Base-by-base conservation (phyloP, 2,329 filamentous ascomycete genomes). In the Parascedosporium putredinis region DNA sequence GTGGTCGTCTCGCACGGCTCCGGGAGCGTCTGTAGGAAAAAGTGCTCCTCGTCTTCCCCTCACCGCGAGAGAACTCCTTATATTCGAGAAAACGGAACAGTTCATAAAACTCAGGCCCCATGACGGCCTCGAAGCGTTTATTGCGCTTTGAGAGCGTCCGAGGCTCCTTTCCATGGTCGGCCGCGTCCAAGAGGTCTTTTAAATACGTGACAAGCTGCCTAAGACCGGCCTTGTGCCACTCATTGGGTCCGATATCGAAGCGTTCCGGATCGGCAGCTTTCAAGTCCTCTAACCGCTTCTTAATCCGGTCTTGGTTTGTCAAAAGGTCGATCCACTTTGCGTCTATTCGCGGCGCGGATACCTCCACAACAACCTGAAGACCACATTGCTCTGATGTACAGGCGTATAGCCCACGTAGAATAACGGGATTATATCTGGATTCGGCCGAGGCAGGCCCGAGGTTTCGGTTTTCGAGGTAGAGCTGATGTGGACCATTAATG, bases 81-180 rank as follows among this genome's bases (percentile, higher is more conserved):
- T 78, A 79, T 9, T 72, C 74, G 4, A 81, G 62, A 10, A 67
- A 66, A 12, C 61, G 62, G 55, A 79, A 75, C 10, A 80, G 65
- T 20, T 61, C 58, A 43, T 72, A 70, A 47, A 74, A 74, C 3
- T 72, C 69, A 4, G 66, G 65, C 0, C 75, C 73, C 51, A 80
- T 79, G 5, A 76, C 65, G 2, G 78, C 71, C 23, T 64, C 63
- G 50, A 79, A 80, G 12, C 72, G 69, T 58, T 79, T 79, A 55
- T 81, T 81, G 1, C 76, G 64, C 49, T 73, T 74, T 2, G 75
- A 75, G 31, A 81, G 78, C 46, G 64, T 73, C 42, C 72, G 63
- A 0, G 59, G 59, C 7, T 65, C 63, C 23, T 31, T 49, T 22
- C 47, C 47, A 14, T 22, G n/a, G 31, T 64, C 62, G 1, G 61